phyloP scores from a whole-genome alignment of 257 asterid species.

The Solanum etuberosum region DNA sequence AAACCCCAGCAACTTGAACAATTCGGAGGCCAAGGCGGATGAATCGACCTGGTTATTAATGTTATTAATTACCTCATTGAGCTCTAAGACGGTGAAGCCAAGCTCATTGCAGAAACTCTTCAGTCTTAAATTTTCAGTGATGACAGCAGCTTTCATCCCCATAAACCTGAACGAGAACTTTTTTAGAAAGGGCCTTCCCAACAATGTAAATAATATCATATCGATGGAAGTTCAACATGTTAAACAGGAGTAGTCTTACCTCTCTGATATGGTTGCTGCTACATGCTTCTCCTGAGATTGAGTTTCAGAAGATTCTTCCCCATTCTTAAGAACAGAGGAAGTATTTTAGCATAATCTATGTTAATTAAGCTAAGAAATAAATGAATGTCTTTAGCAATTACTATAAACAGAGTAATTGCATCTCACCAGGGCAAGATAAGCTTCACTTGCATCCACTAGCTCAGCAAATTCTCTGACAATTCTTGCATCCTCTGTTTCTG shows the following conservation, averaged over 20 bases:
- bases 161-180: conserved; percentile 43
- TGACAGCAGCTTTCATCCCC: conserved; percentile 78
- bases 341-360: conserved; percentile 1
- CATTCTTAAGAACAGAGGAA: conserved; percentile 18
- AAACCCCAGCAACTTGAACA: conserved; percentile 70
- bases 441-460: conserved; percentile 61
- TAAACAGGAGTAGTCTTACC: conserved; percentile 22
- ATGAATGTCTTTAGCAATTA: neutral
- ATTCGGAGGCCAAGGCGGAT: conserved; percentile 22
- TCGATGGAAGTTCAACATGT: neutral
- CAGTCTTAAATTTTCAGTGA: conserved; percentile 36
- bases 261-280: conserved; percentile 43
- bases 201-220: neutral
- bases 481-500: conserved; percentile 65
- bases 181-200: neutral
- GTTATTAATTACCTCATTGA: conserved; percentile 21
- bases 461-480: conserved; percentile 59
- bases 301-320: conserved; percentile 6
- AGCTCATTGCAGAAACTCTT: conserved; percentile 38
- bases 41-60: conserved; percentile 7
- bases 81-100: conserved; percentile 38
- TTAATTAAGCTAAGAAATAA: neutral
- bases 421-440: conserved; percentile 37
- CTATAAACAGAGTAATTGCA: neutral
- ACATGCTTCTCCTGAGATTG: conserved; percentile 14